Conservation (phyloP, 2,329 filamentous ascomycete species). For the Alternaria brassicae region DNA sequence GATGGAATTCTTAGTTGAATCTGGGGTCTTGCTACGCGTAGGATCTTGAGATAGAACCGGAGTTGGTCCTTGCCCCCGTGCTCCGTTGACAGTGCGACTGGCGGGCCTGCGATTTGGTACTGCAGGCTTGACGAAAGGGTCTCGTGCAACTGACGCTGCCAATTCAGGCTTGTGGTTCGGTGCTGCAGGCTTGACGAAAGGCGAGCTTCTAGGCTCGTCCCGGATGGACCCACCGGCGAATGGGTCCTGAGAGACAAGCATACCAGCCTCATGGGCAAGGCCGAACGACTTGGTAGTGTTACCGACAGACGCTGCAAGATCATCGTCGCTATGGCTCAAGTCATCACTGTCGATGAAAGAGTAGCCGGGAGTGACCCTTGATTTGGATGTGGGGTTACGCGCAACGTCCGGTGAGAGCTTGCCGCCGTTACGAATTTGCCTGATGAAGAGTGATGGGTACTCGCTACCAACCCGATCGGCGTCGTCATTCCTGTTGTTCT, state of each 20-base stretch:
- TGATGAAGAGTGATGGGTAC: conserved; percentile 1
- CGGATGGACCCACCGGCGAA: conserved; percentile 5
- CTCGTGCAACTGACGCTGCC: not conserved
- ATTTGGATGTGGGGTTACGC: not conserved
- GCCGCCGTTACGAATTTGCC: conserved; percentile 6
- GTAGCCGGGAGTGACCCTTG: conserved; percentile 21
- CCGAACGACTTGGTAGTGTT: conserved; percentile 48
- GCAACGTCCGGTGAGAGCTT: conserved; percentile 12
- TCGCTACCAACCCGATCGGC: conserved; percentile 22
- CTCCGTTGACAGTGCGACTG: conserved; percentile 7
- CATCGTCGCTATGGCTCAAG: conserved; percentile 28
- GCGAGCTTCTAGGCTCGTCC: conserved; percentile 8
- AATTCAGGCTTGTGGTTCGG: not conserved
- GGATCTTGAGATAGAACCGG: conserved; percentile 2
- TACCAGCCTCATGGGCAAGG: conserved; percentile 42
- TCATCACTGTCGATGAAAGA: conserved; percentile 31
- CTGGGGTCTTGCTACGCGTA: not conserved
- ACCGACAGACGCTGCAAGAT: conserved; percentile 28
- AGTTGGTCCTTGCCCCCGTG: conserved; percentile 1
- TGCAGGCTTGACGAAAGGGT: conserved; percentile 8
- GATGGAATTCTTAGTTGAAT: conserved; percentile 3
- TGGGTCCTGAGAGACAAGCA: conserved; percentile 25
- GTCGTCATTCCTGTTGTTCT: conserved; percentile 16
- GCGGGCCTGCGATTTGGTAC: conserved; percentile 1
- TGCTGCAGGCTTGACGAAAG: conserved; percentile 5